phyloP scores from a whole-genome alignment of 2,329 filamentous ascomycete genomes.

The Aspergillaceae sp. region DNA sequence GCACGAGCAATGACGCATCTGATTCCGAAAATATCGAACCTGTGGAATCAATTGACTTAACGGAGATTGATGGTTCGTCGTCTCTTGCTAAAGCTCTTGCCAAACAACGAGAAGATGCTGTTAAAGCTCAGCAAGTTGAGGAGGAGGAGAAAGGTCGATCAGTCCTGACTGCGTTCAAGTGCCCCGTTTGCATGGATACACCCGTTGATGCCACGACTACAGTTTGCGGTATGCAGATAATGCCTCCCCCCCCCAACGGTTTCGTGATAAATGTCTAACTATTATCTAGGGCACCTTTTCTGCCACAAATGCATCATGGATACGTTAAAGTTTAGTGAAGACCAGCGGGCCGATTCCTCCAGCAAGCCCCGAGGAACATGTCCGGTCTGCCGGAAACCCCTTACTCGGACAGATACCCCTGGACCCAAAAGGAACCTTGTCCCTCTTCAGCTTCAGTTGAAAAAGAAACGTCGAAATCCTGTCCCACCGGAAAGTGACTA shows the following conservation, averaged over 20 bases:
- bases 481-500: not conserved
- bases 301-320: conserved; percentile 56
- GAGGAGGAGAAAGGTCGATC: conserved; percentile 25
- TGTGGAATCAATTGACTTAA: conserved; percentile 45
- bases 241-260: not conserved
- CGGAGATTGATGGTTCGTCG: conserved; percentile 33
- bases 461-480: conserved; percentile 17
- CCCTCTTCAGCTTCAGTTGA: conserved; percentile 31
- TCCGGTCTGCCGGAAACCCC: conserved; percentile 37
- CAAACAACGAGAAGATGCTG: conserved; percentile 46
- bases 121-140: conserved; percentile 36
- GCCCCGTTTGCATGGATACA: conserved; percentile 57
- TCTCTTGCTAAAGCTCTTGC: conserved; percentile 39
- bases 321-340: conserved; percentile 49
- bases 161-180: conserved; percentile 43
- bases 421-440: conserved; percentile 30
- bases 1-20: not conserved
- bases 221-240: conserved; percentile 46
- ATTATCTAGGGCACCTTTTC: conserved; percentile 49
- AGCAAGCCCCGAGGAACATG: conserved; percentile 33
- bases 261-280: conserved; percentile 6
- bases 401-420: conserved; percentile 28
- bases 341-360: conserved; percentile 30
- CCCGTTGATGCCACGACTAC: conserved; percentile 53
- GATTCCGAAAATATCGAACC: conserved; percentile 9